Base-by-base conservation (phyloP, 331 rosid species). In the Quercus lobata region DNA sequence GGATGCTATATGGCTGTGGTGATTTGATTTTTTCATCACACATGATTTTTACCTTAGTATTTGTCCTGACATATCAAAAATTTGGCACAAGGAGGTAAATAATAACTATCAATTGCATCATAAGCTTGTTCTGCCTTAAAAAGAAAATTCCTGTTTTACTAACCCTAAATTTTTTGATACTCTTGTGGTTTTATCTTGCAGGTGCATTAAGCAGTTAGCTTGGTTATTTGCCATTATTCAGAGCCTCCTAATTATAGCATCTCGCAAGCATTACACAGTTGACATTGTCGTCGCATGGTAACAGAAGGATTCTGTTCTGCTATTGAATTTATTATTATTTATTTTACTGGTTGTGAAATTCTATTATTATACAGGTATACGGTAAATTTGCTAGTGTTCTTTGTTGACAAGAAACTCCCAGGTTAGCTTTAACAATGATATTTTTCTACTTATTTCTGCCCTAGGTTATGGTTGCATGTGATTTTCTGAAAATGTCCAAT, bases 21-120 rank as follows among this genome's bases (percentile, higher is more conserved):
- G 91, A 88, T 86, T 74, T 88, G 84, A 88, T 88, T 54, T 88
- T 88, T 83, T 88, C 91, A 53, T 88, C 91, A 1, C 90, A 88
- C 61, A 86, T 86, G 88, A 88, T 88, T 74, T 88, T 88, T 78
- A 86, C 85, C 57, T 87, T 88, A 52, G 88, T 86, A 52, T 88
- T 86, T 79, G 88, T 88, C 29, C 85, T 79, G 49, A 86, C 90
- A 58, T 88, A 86, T 82, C 88, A 88, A 76, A 88, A 82, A 71
- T 86, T 76, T 30, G 92, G 92, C 76, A 57, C 87, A 71, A 87
- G 54, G 76, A 84, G 92, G 92, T 88, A 81, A 65, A 16, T 19
- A 60, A 8, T 18, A 22, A 41, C 41, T 34, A 49, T 49, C 54
- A 49, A 49, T 49, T 35, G 22, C 70, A 22, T 35, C 32, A 11